Evolutionary conservation across 345 rosid species (phyloP), one percentile per base, ranked within the genome.

Genomic region (Eucalyptus tenuipes): DNA sequence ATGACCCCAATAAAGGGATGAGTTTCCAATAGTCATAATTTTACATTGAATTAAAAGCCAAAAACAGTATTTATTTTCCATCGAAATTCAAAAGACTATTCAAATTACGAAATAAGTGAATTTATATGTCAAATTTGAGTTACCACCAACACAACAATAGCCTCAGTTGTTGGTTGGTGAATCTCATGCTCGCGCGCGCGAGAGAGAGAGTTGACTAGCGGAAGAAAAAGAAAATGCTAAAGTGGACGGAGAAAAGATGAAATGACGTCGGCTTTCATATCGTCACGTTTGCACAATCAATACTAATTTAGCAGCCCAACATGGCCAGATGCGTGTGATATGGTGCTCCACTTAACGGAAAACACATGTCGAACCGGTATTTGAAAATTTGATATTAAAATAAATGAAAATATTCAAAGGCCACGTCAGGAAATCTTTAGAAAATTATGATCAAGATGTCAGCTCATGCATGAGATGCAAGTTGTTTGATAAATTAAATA

Each of bases 271-370:
- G 40, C 16, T 8, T 66, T 66, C 5, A 15, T 15, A 66, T 66
- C 10, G 15, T 31, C 9, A 15, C 18, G 42, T 66, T 15, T 4
- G 79, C 10, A 31, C 40, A 31, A 66, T 31, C 3, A 0, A 15
- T 66, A 5, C 40, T 16, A 8, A n/a, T 66, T 66, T 31, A n/a
- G 40, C 12, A 66, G 10, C 79, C 40, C 12, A n/a, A 8, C 79
- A 31, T 16, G 16, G 10, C 44, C 0, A 33, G 37, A 5, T 29
- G 44, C 18, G 0, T 33, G 44, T 9, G 4, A 68, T 20, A 29
- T 33, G 80, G 25, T 33, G 80, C 12, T 68, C 44, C 80, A 17
- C 44, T 68, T 17, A 17, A 68, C 10, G 1, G 2, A 68, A 68
- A 2, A 68, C 18, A 31, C 24, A 1, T 16, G 37, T 17, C 7